Evolutionary conservation across 371 early-diverging fungal species (phyloP).

Genomic region (Globomyces sp.): DNA sequence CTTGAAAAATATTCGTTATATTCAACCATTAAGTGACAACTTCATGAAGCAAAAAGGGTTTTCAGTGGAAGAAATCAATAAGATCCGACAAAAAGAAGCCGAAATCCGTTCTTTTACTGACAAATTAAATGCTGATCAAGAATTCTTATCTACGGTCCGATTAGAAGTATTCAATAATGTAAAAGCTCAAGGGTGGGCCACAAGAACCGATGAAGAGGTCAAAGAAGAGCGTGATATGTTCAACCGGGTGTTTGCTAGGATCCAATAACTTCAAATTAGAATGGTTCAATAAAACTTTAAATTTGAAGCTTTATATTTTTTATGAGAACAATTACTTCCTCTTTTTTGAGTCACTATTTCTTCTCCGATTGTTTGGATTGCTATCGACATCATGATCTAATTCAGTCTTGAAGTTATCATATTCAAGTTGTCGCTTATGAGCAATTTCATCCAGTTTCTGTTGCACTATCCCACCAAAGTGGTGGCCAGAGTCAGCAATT

Average conservation of each 20-base stretch:
- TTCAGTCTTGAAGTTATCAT: conserved; percentile 6
- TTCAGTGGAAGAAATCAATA: background rate
- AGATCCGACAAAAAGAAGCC: background rate
- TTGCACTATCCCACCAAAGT: conserved; percentile 39
- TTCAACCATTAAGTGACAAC: background rate
- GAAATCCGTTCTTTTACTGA: background rate
- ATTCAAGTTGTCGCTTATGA: conserved; percentile 15
- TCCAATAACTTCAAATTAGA: too few species aligned
- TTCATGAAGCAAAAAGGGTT: background rate
- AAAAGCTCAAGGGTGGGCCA: too few species aligned
- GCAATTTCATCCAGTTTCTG: conserved; percentile 36
- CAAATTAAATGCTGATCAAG: conserved; percentile 2
- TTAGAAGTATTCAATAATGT: conserved; percentile 10
- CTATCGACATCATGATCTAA: background rate
- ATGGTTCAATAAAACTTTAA: too few species aligned
- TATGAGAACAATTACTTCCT: too few species aligned
- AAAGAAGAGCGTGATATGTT: too few species aligned
- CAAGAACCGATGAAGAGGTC: too few species aligned
- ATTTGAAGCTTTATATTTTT: too few species aligned
- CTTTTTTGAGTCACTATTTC: background rate
- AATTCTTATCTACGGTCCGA: conserved; percentile 19
- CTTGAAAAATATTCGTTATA: background rate
- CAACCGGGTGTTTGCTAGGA: too few species aligned
- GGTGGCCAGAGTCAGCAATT: background rate
- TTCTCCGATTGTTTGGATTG: background rate